Base-by-base conservation (phyloP, 345 rosid genomes). In the Clarkia xantiana region DNA sequence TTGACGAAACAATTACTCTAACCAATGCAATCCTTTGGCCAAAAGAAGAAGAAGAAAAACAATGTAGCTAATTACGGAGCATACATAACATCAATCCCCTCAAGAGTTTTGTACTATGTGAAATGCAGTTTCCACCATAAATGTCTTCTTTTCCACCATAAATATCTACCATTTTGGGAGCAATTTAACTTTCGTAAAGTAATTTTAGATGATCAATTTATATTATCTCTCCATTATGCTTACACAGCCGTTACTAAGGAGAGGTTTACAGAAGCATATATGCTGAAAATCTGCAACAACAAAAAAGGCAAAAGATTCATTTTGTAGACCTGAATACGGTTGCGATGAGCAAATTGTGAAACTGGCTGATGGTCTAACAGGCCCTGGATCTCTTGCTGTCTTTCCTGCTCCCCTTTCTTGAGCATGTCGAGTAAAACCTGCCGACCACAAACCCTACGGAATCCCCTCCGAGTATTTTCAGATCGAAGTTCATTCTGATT, bases 381-480 rank as follows among this genome's bases (percentile, higher is more conserved):
- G 38, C 68, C 76, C 54, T 76, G 80, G 52, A 90, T 79, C 76
- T 90, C 97, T 43, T 55, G 75, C 62, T 70, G 80, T 62, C 95
- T 72, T 70, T 86, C 97, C 59, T 72, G 66, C 66, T 83, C 86
- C 42, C 81, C 79, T 77, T 76, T 81, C 65, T 81, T 79, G 54
- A 86, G 47, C 95, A 86, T 86, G 64, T 90, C 97, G 58, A 86
- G 75, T 60, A 80, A 57, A 52, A 75, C 88, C 66, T 90, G 95
- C 60, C 94, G 70, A 48, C 97, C 95, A 70, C 97, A 83, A 58
- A 86, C 70, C 58, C 77, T 77, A 44, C 91, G 84, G 56, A 81
- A 69, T 56, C 91, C 88, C 67, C 91, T 79, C 53, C 81, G 58
- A 18, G 61, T 43, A 71, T 52, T 75, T 57, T 81, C 91, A 62